Percentiles rank a stretch among this genome's conserved stretches.
Evolutionary conservation across 495 filamentous ascomycete genomes (phyloP).

Genomic region (Pyrenula massariospora): DNA sequence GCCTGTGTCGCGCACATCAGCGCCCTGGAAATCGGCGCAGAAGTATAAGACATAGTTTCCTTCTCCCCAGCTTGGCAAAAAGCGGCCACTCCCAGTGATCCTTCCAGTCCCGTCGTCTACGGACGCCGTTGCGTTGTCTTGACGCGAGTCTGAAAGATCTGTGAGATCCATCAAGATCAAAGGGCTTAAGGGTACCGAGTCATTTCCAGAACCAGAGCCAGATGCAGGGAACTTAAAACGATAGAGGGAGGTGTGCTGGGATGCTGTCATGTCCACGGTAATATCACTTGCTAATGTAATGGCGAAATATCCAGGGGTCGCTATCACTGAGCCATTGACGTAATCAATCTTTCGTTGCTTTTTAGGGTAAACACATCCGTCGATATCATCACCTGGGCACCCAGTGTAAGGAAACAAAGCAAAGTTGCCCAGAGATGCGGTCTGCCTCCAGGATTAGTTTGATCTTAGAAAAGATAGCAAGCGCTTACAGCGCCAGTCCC

Average conservation of each 20-base stretch:
- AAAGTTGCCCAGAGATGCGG: constrained; percentile 56
- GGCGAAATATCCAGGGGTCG: constrained; percentile 59
- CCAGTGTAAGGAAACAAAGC: constrained; percentile 57
- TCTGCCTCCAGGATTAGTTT: too few species aligned
- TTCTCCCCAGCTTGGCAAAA: constrained; percentile 56
- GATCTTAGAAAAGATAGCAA: constrained; percentile 55
- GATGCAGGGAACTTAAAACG: constrained; percentile 48
- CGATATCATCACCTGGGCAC: constrained; percentile 50
- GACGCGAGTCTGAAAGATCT: constrained; percentile 55
- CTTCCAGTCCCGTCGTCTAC: constrained; percentile 49
- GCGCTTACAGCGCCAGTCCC: constrained; percentile 72
- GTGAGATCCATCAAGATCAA: constrained; percentile 58
- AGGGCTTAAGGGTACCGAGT: constrained; percentile 23
- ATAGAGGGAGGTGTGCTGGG: constrained; percentile 51
- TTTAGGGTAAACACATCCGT: constrained; percentile 57
- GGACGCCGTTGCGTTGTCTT: constrained; percentile 47
- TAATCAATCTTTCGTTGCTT: constrained; percentile 32
- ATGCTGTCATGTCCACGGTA: constrained; percentile 48
- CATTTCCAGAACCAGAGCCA: background rate
- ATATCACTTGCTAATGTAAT: constrained; percentile 50
- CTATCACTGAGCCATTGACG: constrained; percentile 41
- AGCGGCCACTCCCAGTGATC: constrained; percentile 56
- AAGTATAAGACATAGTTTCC: constrained; percentile 54
- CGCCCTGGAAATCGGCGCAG: constrained; percentile 51
- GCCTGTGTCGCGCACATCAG: constrained; percentile 26